Evolutionary conservation across 2,329 filamentous ascomycete genomes (phyloP).

Genomic region (Lasiodiplodia theobromae): DNA sequence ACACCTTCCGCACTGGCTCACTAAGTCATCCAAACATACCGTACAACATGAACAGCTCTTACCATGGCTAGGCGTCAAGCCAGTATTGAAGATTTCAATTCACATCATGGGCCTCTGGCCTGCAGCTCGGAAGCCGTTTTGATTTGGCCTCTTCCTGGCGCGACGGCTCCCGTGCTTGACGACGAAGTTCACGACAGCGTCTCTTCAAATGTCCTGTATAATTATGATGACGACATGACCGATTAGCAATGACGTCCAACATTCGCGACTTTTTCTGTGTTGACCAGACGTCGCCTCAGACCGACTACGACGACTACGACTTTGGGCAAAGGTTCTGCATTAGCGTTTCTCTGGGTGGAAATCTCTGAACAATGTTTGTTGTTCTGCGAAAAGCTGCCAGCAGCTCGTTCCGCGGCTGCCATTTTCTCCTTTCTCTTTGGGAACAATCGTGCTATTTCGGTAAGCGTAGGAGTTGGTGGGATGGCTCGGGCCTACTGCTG

Average conservation of each 20-base stretch:
- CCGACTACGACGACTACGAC: constrained; percentile 15
- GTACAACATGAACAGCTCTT: constrained; percentile 22
- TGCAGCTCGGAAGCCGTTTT: constrained; percentile 11
- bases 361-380: constrained; percentile 17
- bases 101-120: not conserved
- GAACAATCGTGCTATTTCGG: constrained; percentile 2
- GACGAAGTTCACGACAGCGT: constrained; percentile 27
- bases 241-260: constrained; percentile 20
- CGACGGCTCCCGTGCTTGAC: not conserved
- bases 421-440: constrained; percentile 12
- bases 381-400: constrained; percentile 25
- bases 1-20: constrained; percentile 20
- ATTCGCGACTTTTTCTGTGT: constrained; percentile 11
- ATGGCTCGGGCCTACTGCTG: constrained; percentile 2
- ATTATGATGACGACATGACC: constrained; percentile 25
- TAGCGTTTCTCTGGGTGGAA: constrained; percentile 20
- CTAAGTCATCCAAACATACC: constrained; percentile 26
- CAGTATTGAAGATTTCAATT: constrained; percentile 2
- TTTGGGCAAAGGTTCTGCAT: constrained; percentile 24
- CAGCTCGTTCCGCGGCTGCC: constrained; percentile 1
- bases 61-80: constrained; percentile 15
- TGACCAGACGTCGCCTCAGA: not conserved
- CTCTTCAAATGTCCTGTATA: constrained; percentile 18
- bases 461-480: constrained; percentile 22
- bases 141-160: constrained; percentile 9